A percentile compares a stretch with the other conserved stretches of the same genome.
These are phyloP conservation scores for Blumeria graminis DNA, from an alignment of 2,329 filamentous ascomycete genomes.

Conservation along the genomic window DNA sequence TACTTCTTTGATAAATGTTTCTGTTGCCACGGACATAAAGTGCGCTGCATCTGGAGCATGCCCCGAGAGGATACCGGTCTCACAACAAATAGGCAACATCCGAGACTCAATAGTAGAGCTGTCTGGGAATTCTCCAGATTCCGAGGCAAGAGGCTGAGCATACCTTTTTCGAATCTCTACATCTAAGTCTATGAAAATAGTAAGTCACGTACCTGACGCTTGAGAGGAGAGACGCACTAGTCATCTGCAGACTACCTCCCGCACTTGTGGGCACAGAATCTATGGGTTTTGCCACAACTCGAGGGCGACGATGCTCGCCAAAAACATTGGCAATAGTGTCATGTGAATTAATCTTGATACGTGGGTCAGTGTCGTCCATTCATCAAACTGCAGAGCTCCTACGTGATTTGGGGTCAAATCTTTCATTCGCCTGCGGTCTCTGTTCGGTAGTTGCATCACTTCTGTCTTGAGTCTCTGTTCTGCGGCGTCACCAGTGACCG, in stretches of 20 bases:
- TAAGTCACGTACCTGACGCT: neutral
- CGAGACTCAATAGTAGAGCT: conserved; percentile 34
- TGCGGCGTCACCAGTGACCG: conserved; percentile 37
- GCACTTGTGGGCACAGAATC: conserved; percentile 44
- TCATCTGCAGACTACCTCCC: conserved; percentile 44
- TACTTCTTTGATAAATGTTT: conserved; percentile 42
- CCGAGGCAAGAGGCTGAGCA: conserved; percentile 35
- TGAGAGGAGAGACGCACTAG: conserved; percentile 22
- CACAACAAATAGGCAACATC: conserved; percentile 46
- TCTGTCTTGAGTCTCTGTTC: conserved; percentile 42
- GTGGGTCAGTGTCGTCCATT: neutral
- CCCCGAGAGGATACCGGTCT: conserved; percentile 34
- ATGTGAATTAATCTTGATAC: conserved; percentile 13
- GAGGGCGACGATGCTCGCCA: conserved; percentile 16
- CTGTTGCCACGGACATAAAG: conserved; percentile 39
- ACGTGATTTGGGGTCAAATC: conserved; percentile 38
- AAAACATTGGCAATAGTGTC: conserved; percentile 14
- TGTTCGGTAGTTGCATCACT: conserved; percentile 44
- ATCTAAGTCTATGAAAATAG: conserved; percentile 28
- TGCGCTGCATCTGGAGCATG: conserved; percentile 35
- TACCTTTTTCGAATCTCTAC: conserved; percentile 43
- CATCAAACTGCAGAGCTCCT: conserved; percentile 9
- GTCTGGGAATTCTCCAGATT: conserved; percentile 47
- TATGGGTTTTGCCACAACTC: conserved; percentile 19
- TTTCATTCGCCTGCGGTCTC: conserved; percentile 42